These are phyloP conservation scores for Parascedosporium putredinis DNA, from an alignment of 2,329 filamentous ascomycete genomes.

Conservation along the genomic window DNA sequence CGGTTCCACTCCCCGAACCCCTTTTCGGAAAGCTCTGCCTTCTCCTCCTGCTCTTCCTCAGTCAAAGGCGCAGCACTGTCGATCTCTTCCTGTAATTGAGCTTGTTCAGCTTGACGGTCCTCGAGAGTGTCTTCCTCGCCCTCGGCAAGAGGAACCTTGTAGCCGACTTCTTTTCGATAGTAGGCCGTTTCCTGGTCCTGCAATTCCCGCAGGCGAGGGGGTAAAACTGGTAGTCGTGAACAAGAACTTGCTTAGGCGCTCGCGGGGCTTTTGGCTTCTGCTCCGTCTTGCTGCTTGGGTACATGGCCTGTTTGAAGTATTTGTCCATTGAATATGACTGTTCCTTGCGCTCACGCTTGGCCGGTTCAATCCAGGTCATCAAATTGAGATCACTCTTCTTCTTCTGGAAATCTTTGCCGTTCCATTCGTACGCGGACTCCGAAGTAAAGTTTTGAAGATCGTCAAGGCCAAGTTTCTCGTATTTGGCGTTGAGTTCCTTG, in stretches of 20 bases:
- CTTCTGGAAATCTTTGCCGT: constrained; percentile 88
- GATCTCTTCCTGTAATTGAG: constrained; percentile 82
- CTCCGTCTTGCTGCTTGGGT: constrained; percentile 69
- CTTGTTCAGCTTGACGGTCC: constrained; percentile 78
- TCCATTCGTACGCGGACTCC: constrained; percentile 98
- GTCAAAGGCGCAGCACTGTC: constrained; percentile 82
- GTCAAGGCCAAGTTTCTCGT: constrained; percentile 93
- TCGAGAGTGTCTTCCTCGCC: constrained; percentile 79
- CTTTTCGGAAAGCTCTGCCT: constrained; percentile 67
- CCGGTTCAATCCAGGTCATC: constrained; percentile 93
- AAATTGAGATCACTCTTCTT: constrained; percentile 78
- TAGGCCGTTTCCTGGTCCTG: constrained; percentile 95
- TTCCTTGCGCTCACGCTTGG: constrained; percentile 96
- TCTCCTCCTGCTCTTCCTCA: constrained; percentile 81
- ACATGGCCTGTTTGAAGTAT: constrained; percentile 88
- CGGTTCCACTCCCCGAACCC: constrained; percentile 95
- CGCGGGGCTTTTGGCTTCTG: constrained; percentile 92
- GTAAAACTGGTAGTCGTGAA: constrained; percentile 98
- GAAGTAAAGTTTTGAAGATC: constrained; percentile 97
- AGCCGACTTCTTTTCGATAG: constrained; percentile 91
- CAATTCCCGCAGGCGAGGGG: constrained; percentile 73
- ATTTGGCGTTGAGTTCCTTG: constrained; percentile 81
- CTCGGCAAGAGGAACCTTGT: constrained; percentile 84
- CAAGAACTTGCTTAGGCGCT: constrained; percentile 80
- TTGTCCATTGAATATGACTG: constrained; percentile 98